Conservation (phyloP, 2,329 filamentous ascomycete species). For the Claviceps sp. region DNA sequence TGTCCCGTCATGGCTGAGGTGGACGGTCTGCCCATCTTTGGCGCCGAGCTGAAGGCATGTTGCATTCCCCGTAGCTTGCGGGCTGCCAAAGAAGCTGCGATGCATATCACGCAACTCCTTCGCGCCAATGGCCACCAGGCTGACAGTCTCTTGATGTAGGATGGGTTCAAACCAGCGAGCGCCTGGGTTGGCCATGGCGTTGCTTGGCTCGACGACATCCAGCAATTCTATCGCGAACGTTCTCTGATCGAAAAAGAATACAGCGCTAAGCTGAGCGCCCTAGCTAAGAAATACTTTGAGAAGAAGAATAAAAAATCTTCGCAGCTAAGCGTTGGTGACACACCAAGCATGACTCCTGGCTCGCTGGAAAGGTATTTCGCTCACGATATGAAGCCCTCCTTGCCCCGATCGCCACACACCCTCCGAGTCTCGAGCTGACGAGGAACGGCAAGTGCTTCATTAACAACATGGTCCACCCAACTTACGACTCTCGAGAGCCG, state of each 20-base stretch:
- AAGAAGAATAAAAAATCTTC: slow-evolving; percentile 88
- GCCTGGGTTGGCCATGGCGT: slow-evolving; percentile 84
- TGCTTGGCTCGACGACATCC: slow-evolving; percentile 89
- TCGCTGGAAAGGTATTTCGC: slow-evolving; percentile 68
- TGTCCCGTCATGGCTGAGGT: slow-evolving; percentile 57
- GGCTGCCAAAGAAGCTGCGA: background rate
- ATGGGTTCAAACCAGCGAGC: slow-evolving; percentile 93
- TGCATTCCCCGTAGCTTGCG: background rate
- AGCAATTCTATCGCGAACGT: slow-evolving; percentile 93
- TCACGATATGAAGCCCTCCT: background rate
- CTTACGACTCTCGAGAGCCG: slow-evolving; percentile 78
- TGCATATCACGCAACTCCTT: background rate
- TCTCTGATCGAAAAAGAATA: slow-evolving; percentile 96
- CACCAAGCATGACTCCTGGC: slow-evolving; percentile 81
- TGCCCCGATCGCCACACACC: background rate
- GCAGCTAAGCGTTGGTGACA: slow-evolving; percentile 83
- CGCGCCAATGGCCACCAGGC: background rate
- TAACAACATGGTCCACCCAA: slow-evolving; percentile 95
- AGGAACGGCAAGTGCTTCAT: slow-evolving; percentile 53
- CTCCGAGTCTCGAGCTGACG: background rate
- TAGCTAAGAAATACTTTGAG: slow-evolving; percentile 95
- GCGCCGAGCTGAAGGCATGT: slow-evolving; percentile 80
- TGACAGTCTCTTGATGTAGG: slow-evolving; percentile 35
- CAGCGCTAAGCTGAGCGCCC: slow-evolving; percentile 67
- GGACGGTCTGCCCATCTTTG: slow-evolving; percentile 75